Evolutionary conservation across 257 asterid genomes (phyloP).

Genomic region (Linderniella brevidens): DNA sequence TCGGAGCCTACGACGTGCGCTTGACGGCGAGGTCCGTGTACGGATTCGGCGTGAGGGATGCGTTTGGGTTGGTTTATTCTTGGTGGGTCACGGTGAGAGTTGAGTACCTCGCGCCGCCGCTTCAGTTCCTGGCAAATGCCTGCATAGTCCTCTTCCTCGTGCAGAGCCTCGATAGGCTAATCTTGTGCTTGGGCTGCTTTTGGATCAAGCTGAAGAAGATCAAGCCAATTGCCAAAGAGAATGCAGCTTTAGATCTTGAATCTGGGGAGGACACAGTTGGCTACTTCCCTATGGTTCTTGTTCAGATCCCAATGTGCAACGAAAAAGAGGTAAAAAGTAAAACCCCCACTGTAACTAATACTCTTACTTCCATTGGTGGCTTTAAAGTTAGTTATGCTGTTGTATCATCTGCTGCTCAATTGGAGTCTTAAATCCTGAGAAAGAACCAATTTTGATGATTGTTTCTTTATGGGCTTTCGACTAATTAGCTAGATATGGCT

Average conservation of each 20-base stretch:
- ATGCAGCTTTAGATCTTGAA: conserved; percentile 39
- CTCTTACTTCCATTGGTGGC: background rate
- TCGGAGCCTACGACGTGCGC: conserved; percentile 44
- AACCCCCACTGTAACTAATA: background rate
- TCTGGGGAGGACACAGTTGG: conserved; percentile 40
- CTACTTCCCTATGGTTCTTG: conserved; percentile 86
- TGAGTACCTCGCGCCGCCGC: conserved; percentile 79
- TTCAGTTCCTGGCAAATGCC: conserved; percentile 54
- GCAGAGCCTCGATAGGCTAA: conserved; percentile 76
- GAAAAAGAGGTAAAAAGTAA: conserved; percentile 61
- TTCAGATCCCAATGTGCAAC: conserved; percentile 98
- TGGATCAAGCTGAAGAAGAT: conserved; percentile 53
- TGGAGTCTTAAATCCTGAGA: too few relatives aligned
- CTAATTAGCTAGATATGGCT: too few relatives aligned
- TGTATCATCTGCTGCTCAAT: too few relatives aligned
- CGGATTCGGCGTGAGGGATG: conserved; percentile 31
- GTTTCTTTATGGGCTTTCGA: too few relatives aligned
- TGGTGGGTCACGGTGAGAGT: conserved; percentile 70
- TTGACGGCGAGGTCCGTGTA: conserved; percentile 24
- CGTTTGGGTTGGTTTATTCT: conserved; percentile 44
- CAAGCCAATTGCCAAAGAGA: conserved; percentile 48
- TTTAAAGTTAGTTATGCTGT: background rate
- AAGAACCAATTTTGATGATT: background rate
- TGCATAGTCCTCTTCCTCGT: conserved; percentile 55
- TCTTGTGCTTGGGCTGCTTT: conserved; percentile 72